Conservation (phyloP, 306 rosid species). For the Rosa persica region DNA sequence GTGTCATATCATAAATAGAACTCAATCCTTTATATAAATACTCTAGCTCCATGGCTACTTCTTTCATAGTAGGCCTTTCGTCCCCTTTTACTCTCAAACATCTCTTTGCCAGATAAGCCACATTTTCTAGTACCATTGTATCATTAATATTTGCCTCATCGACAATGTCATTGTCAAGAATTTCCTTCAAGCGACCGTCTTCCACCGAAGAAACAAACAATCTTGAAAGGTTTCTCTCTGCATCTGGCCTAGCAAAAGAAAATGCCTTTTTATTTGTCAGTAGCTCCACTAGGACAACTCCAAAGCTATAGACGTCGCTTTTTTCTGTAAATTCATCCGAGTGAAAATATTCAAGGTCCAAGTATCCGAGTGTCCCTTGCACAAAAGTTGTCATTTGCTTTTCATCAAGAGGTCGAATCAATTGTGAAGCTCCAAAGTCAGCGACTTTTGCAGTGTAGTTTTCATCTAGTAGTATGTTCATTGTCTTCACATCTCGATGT, state of each 20-base stretch:
- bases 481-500: constrained; percentile 1
- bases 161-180: background rate
- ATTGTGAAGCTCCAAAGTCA: constrained; percentile 5
- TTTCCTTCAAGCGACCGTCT: background rate
- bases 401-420: background rate
- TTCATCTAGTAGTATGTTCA: background rate
- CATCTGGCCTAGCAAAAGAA: background rate
- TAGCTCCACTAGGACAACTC: constrained; percentile 34
- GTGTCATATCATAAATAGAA: too few species aligned
- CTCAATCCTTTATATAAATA: too few species aligned
- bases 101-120: background rate
- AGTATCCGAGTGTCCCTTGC: constrained; percentile 7
- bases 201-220: background rate
- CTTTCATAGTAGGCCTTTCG: background rate
- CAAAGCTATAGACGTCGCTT: constrained; percentile 31
- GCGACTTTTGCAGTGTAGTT: background rate
- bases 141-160: background rate
- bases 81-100: constrained; percentile 19
- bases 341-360: constrained; percentile 29
- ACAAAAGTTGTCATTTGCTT: background rate
- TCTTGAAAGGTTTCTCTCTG: background rate
- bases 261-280: constrained; percentile 17
- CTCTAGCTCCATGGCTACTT: constrained; percentile 15
- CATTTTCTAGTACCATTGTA: background rate
- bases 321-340: constrained; percentile 21